Conservation (phyloP, 192 early-diverging fungal species). For the Podochytrium sp. region DNA sequence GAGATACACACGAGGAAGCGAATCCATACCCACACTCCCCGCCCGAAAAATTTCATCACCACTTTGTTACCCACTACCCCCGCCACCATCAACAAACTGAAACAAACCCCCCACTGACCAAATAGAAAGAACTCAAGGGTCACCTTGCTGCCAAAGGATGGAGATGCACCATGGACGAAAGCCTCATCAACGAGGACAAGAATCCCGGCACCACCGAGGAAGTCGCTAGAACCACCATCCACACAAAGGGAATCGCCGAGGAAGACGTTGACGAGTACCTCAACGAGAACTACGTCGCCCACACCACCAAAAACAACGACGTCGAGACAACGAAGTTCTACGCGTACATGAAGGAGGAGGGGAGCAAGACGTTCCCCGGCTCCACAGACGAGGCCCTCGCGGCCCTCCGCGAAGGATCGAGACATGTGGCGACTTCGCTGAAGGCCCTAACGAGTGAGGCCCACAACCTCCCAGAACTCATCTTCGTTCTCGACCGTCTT, state of each 20-base stretch:
- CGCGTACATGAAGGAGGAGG: background rate
- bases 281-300: background rate
- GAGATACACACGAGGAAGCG: slow-evolving; percentile 11
- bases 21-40: background rate
- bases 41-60: background rate
- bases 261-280: background rate
- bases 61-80: background rate
- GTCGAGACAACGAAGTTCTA: background rate
- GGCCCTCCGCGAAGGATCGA: no score
- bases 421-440: no score
- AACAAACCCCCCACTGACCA: background rate
- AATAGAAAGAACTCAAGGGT: no score
- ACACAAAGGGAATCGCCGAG: background rate
- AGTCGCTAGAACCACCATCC: no score
- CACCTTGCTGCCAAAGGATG: no score
- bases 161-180: background rate
- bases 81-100: no score
- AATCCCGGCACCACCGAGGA: background rate
- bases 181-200: background rate
- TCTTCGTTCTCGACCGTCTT: no score
- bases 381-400: background rate
- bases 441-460: no score
- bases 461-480: no score
- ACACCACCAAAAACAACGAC: background rate
- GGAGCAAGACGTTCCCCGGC: background rate